Conservation (phyloP, 2,329 filamentous ascomycete species). For the Cytospora mali region DNA sequence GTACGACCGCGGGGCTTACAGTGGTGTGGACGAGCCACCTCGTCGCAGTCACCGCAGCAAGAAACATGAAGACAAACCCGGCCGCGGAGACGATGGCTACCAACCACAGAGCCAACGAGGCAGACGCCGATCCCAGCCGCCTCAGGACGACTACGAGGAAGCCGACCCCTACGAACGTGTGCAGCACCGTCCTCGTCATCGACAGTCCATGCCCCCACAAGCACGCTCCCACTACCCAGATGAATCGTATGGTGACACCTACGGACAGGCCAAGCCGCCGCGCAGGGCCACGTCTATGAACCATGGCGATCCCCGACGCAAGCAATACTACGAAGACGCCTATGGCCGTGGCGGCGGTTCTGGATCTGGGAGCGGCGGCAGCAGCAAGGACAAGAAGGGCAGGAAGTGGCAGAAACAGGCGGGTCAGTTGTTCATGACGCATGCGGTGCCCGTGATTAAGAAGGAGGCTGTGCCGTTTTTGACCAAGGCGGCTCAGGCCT, state of each 20-base stretch:
- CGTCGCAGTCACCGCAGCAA: slow-evolving; percentile 18
- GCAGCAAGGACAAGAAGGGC: slow-evolving; percentile 19
- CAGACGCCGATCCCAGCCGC: neutral
- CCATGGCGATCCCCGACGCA: slow-evolving; percentile 3
- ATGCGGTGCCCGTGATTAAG: slow-evolving; percentile 27
- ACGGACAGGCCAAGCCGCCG: slow-evolving; percentile 5
- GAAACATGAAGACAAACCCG: slow-evolving; percentile 11
- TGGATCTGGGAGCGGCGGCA: slow-evolving; percentile 1
- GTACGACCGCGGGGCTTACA: slow-evolving; percentile 8
- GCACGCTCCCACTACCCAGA: slow-evolving; percentile 13
- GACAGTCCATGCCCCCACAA: slow-evolving; percentile 24
- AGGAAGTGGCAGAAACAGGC: slow-evolving; percentile 26
- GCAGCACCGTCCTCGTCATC: slow-evolving; percentile 15
- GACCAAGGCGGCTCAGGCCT: slow-evolving; percentile 28
- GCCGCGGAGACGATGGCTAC: slow-evolving; percentile 6
- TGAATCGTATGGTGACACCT: slow-evolving; percentile 3
- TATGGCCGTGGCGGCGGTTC: neutral
- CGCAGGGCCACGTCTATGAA: slow-evolving; percentile 21
- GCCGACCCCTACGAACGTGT: slow-evolving; percentile 20
- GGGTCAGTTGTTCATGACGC: slow-evolving; percentile 27
- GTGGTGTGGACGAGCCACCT: slow-evolving; percentile 4
- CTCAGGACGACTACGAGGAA: neutral
- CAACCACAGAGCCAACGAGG: slow-evolving; percentile 8
- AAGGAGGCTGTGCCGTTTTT: slow-evolving; percentile 28
- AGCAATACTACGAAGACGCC: slow-evolving; percentile 15